Evolutionary conservation across 768 basidiomycete species (phyloP), one percentile per base, ranked within the genome.

Genomic region (Amylocystis lapponica): DNA sequence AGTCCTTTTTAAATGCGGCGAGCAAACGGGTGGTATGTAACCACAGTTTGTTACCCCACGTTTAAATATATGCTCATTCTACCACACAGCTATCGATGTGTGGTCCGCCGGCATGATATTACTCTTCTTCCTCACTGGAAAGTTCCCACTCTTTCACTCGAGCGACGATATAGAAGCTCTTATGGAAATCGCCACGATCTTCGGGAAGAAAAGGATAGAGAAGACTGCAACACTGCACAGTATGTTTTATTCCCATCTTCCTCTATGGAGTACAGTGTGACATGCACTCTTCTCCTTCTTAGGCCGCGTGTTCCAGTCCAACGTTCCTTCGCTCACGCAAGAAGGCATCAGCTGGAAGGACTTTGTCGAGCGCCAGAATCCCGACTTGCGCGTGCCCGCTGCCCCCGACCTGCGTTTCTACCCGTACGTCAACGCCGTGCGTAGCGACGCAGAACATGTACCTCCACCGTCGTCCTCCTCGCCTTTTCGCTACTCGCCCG

Each of bases 41-140:
- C 8, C 13, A 33, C 14, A 21, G 14, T 21, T 7, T 21, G 36
- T 26, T 26, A 11, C 26, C 12, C 31, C 13, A 34, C 17, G n/a
- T n/a, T 27, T 30, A n/a, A 30, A n/a, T 17, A 5, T 20, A 36
- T 4, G 35, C n/a, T 36, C 11, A 22, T n/a, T 9, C 3, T 53
- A 8, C 21, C 22, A 8, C 35, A 30, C 58, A 99, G 96, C 95
- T 2, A 85, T 98, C 58, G 96, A 99, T 54, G 78, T 98, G 35
- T 99, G 96, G 96, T 85, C 94, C 0, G 89, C 81, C 6, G 96
- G 96, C 0, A 82, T 84, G 56, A 96, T 97, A 41, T 65, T 99
- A 0, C 73, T 98, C 5, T 94, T 94, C 66, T 94, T 97, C 67
- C 71, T 99, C 27, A 84, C 83, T 0, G 77, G 81, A 33, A 96